These are phyloP conservation scores for Pythium monospermum DNA, from an alignment of 352 stramenopile genomes.

Conservation along the genomic window DNA sequence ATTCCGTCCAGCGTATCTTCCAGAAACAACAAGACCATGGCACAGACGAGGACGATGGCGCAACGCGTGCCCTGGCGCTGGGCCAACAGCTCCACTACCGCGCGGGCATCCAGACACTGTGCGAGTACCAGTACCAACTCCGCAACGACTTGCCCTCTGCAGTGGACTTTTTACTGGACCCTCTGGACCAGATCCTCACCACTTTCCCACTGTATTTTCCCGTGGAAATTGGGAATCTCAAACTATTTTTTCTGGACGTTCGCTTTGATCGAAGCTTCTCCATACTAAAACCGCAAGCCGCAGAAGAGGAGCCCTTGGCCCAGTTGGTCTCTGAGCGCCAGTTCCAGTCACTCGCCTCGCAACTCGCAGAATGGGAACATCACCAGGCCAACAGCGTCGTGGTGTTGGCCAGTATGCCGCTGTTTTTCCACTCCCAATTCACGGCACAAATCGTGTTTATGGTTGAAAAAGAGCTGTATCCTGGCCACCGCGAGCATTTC, in stretches of 20 bases:
- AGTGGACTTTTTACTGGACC: constrained; percentile 38
- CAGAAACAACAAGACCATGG: too few relatives aligned
- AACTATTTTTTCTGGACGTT: constrained; percentile 61
- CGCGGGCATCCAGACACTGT: constrained; percentile 50
- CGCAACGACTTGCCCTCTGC: constrained; percentile 28
- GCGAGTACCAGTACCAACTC: constrained; percentile 72
- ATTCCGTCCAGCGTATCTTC: constrained; percentile 33
- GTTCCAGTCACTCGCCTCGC: constrained; percentile 6
- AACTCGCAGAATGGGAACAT: constrained; percentile 11
- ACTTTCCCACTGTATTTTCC: constrained; percentile 37
- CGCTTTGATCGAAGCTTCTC: constrained; percentile 62
- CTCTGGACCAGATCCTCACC: constrained; percentile 29
- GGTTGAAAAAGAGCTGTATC: constrained; percentile 64
- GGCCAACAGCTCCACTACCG: constrained; percentile 44
- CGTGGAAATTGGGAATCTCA: constrained; percentile 34
- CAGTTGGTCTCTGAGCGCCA: constrained; percentile 35
- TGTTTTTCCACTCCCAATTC: constrained; percentile 64
- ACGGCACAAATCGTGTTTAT: constrained; percentile 41
- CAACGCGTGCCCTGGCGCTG: constrained; percentile 13
- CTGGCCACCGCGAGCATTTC: constrained; percentile 33
- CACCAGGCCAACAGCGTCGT: too few relatives aligned
- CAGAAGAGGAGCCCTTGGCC: constrained; percentile 1
- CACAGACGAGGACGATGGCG: background rate
- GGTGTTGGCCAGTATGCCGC: constrained; percentile 45
- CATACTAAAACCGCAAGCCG: too few relatives aligned